Percentiles rank a stretch among this genome's conserved stretches.
Conservation (phyloP, 2,329 filamentous ascomycete species). For the Botrytis fragariae region DNA sequence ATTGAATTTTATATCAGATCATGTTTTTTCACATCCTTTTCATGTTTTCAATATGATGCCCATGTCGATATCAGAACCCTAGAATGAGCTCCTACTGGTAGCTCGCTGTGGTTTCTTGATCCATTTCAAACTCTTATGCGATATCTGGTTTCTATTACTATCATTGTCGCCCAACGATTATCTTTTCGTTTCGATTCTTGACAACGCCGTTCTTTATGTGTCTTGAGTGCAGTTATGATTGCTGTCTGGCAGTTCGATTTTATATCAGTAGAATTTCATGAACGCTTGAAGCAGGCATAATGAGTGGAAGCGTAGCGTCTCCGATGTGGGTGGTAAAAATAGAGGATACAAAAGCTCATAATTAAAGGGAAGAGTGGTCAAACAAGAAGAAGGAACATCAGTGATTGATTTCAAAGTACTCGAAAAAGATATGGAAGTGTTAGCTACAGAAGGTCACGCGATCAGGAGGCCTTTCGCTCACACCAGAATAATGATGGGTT, state of each 20-base stretch:
- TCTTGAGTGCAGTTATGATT: neutral
- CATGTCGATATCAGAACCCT: neutral
- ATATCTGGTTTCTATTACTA: neutral
- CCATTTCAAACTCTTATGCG: neutral
- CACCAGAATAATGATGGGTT: neutral
- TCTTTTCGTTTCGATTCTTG: neutral
- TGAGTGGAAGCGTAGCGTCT: rapidly evolving
- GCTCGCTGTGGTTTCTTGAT: neutral
- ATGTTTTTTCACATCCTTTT: neutral
- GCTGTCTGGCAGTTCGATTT: neutral
- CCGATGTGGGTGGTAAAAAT: rapidly evolving
- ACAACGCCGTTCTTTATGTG: neutral
- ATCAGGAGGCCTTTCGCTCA: no score
- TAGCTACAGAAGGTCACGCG: neutral
- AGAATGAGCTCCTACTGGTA: neutral
- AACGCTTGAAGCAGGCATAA: neutral
- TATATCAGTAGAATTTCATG: neutral
- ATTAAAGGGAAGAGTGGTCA: neutral
- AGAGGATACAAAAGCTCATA: rapidly evolving
- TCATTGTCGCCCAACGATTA: neutral
- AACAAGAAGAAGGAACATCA: neutral
- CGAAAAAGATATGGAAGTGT: neutral
- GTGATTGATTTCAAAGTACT: neutral
- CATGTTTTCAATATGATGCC: rapidly evolving
- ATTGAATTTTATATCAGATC: neutral